Evolutionary conservation across 2,329 filamentous ascomycete genomes (phyloP), one percentile per base, ranked within the genome.

Genomic region (Penicillium fuscoglaucum): DNA sequence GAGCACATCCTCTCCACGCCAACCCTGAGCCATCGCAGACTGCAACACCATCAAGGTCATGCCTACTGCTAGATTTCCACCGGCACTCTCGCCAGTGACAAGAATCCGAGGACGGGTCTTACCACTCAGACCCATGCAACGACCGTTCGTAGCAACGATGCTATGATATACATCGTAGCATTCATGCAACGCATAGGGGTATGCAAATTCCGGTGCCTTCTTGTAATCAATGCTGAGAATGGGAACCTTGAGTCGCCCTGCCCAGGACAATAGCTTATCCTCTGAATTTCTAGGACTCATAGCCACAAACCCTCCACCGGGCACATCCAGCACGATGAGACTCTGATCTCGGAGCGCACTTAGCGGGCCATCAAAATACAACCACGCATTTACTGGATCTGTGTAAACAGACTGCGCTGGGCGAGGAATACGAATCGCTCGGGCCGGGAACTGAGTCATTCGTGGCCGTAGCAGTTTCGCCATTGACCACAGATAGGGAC

Each of bases 211-310:
- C 0, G 91, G 91, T 0, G 91, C 91, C 71, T 95, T 95, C 66
- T 84, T 85, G 76, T 99, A 99, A 71, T 99, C 92, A 58, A 99
- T 76, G 67, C 93, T 96, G 56, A 99, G 77, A 6, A 99, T 84
- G 0, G 95, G 93, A n/a, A 96, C 74, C 0, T 92, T 91, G 0
- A 90, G 90, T 74, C 90, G 93, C 17, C 89, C 90, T 0, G 95
- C 91, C 95, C 95, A 99, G 2, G 90, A 87, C 66, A 96, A 86
- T 19, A 99, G 81, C 75, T 96, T 96, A 74, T 99, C 95, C 71
- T 99, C 95, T 68, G 96, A 92, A 68, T 89, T 90, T 47, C 95
- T 82, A n/a, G 95, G 95, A 58, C 91, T 87, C 95, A 99, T 99
- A 19, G 95, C 93, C 13, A 99, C 93, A 65, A 96, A 99, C 0